phyloP scores from a whole-genome alignment of 2,329 filamentous ascomycete genomes.

The Colletotrichum godetiae region DNA sequence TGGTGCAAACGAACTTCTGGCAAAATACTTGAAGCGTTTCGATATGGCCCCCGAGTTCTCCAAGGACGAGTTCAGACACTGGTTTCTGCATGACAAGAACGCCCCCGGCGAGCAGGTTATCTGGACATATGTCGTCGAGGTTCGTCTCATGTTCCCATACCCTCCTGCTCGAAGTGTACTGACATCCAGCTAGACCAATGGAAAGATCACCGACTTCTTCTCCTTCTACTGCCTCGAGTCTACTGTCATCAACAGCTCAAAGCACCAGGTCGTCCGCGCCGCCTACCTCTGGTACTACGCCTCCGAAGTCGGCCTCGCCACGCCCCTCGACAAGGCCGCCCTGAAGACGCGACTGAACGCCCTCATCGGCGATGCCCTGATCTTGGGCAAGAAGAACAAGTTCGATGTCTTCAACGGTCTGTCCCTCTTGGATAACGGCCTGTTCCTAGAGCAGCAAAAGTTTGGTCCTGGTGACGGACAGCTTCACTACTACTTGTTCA shows the following conservation, averaged over 20 bases:
- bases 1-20: conserved; percentile 78
- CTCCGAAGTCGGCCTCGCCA: conserved; percentile 78
- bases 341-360: conserved; percentile 84
- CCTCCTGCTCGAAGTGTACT: conserved; percentile 3
- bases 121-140: conserved; percentile 93
- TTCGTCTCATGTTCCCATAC: conserved; percentile 39
- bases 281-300: conserved; percentile 99
- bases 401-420: conserved; percentile 99
- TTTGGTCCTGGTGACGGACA: conserved; percentile 95
- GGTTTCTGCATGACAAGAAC: conserved; percentile 80
- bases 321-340: conserved; percentile 63
- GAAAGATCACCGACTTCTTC: conserved; percentile 94
- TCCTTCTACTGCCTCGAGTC: conserved; percentile 97
- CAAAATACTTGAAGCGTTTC: conserved; percentile 82
- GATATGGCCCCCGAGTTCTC: conserved; percentile 87
- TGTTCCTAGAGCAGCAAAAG: conserved; percentile 94
- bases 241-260: conserved; percentile 84
- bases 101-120: conserved; percentile 81
- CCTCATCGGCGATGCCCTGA: conserved; percentile 85
- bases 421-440: conserved; percentile 90
- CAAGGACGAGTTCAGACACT: conserved; percentile 86
- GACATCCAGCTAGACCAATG: conserved; percentile 54
- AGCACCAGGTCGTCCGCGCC: conserved; percentile 83
- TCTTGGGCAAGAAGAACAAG: conserved; percentile 83
- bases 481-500: conserved; percentile 97